Evolutionary conservation across 768 basidiomycete genomes (phyloP).

Genomic region (Leccinum variicolor): DNA sequence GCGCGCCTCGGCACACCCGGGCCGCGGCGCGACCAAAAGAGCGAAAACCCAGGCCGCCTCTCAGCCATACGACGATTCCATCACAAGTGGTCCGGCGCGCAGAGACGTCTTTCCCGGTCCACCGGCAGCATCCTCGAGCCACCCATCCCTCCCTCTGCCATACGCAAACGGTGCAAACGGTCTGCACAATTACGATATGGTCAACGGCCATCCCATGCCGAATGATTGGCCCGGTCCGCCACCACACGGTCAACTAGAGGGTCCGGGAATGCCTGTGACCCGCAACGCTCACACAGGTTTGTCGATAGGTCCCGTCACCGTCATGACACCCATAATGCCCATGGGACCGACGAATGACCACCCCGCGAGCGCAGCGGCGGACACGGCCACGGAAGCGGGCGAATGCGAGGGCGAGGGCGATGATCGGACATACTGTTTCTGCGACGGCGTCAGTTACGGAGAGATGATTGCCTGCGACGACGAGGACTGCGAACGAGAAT

Average conservation of each 20-base stretch:
- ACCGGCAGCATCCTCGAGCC: conserved; percentile 45
- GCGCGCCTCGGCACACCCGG: conserved; percentile 28
- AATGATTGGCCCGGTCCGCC: conserved; percentile 49
- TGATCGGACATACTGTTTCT: conserved; percentile 78
- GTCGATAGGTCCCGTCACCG: conserved; percentile 22
- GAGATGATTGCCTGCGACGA: conserved; percentile 97
- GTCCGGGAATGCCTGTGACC: conserved; percentile 74
- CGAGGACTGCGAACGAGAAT: conserved; percentile 76
- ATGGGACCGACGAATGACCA: conserved; percentile 30
- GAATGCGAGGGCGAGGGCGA: conserved; percentile 54
- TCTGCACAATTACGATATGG: conserved; percentile 39
- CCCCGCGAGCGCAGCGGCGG: conserved; percentile 35
- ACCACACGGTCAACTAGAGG: conserved; percentile 59
- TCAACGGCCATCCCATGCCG: conserved; percentile 32
- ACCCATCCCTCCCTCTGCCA: conserved; percentile 53
- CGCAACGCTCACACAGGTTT: conserved; percentile 34
- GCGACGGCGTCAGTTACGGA: conserved; percentile 80
- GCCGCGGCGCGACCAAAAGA: conserved; percentile 43
- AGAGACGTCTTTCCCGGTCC: conserved; percentile 47
- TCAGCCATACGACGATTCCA: conserved; percentile 39
- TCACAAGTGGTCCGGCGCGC: conserved; percentile 38
- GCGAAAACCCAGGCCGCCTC: conserved; percentile 35
- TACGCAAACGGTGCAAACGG: conserved; percentile 36
- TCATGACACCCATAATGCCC: conserved; percentile 24
- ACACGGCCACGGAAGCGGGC: conserved; percentile 43